phyloP scores from a whole-genome alignment of 345 rosid species.

The Iberis pinnata region DNA sequence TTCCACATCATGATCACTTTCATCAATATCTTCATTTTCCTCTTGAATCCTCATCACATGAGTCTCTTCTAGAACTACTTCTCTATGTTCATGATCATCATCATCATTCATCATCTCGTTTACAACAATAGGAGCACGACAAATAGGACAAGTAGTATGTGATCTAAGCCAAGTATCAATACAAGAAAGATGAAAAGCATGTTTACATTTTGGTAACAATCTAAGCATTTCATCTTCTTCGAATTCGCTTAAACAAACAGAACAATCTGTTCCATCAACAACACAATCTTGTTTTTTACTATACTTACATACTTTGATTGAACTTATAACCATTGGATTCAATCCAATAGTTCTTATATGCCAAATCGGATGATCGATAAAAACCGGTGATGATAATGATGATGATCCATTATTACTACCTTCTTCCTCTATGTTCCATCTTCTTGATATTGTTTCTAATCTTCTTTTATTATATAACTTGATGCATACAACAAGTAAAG shows the following conservation, averaged over 20 bases:
- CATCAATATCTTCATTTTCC: slow-evolving; percentile 23
- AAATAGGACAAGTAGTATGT: slow-evolving; percentile 58
- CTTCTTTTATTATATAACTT: slow-evolving; percentile 27
- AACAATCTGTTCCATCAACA: slow-evolving; percentile 68
- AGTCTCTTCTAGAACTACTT: slow-evolving; percentile 25
- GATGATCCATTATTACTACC: slow-evolving; percentile 37
- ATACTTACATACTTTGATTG: slow-evolving; percentile 49
- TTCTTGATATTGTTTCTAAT: slow-evolving; percentile 25
- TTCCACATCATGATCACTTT: slow-evolving; percentile 16
- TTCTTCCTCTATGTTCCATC: slow-evolving; percentile 26
- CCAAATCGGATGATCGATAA: slow-evolving; percentile 60
- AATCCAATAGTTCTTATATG: slow-evolving; percentile 59
- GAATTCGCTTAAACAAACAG: slow-evolving; percentile 70
- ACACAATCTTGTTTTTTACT: slow-evolving; percentile 39
- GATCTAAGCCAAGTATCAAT: slow-evolving; percentile 74
- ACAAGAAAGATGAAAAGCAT: slow-evolving; percentile 66
- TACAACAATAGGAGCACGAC: slow-evolving; percentile 48
- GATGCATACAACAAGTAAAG: slow-evolving; percentile 25
- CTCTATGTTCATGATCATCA: slow-evolving; percentile 3
- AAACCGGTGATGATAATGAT: slow-evolving; percentile 30
- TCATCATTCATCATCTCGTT: background rate
- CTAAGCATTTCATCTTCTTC: slow-evolving; percentile 56
- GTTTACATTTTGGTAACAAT: slow-evolving; percentile 65
- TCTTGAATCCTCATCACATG: slow-evolving; percentile 17
- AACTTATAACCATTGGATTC: slow-evolving; percentile 41